Evolutionary conservation across 371 early-diverging fungal genomes (phyloP).

Genomic region (Dichotomocladium elegans): DNA sequence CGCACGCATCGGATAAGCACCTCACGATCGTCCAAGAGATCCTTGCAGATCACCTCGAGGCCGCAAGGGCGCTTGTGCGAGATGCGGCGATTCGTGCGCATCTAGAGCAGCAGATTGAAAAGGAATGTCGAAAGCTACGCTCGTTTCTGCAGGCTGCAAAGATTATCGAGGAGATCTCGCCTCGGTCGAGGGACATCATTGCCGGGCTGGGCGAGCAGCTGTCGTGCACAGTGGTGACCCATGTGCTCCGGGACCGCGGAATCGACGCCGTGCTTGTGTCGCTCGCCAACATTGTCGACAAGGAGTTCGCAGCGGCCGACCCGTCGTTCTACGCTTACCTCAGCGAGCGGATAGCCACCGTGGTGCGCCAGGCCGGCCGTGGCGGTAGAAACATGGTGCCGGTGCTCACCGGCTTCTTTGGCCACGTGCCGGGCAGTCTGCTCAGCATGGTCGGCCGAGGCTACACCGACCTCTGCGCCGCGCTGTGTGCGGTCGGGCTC

Average conservation of each 20-base stretch:
- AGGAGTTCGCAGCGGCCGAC: slow-evolving; percentile 69
- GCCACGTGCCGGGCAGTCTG: slow-evolving; percentile 92
- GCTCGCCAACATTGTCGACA: slow-evolving; percentile 79
- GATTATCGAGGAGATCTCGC: slow-evolving; percentile 97
- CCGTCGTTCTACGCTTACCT: slow-evolving; percentile 92
- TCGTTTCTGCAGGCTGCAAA: slow-evolving; percentile 90
- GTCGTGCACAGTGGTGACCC: slow-evolving; percentile 83
- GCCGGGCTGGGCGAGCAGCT: slow-evolving; percentile 94
- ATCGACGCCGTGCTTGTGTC: slow-evolving; percentile 80
- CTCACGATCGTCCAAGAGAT: slow-evolving; percentile 83
- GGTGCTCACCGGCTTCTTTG: slow-evolving; percentile 95
- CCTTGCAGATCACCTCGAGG: slow-evolving; percentile 78
- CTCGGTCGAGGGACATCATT: slow-evolving; percentile 92
- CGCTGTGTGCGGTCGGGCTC: slow-evolving; percentile 88
- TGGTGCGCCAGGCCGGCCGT: slow-evolving; percentile 58
- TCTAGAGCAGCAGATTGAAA: slow-evolving; percentile 55
- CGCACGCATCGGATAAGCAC: slow-evolving; percentile 54
- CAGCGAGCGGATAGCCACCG: slow-evolving; percentile 58
- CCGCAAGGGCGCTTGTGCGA: slow-evolving; percentile 56
- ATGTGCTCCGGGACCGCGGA: slow-evolving; percentile 73
- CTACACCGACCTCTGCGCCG: slow-evolving; percentile 97
- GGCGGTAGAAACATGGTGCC: slow-evolving; percentile 69
- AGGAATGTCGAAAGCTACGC: slow-evolving; percentile 75
- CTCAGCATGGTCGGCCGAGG: slow-evolving; percentile 93
- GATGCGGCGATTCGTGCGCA: slow-evolving; percentile 47